These are phyloP conservation scores for Metarhizium anisopliae DNA, from an alignment of 2,329 filamentous ascomycete genomes.

Conservation along the genomic window DNA sequence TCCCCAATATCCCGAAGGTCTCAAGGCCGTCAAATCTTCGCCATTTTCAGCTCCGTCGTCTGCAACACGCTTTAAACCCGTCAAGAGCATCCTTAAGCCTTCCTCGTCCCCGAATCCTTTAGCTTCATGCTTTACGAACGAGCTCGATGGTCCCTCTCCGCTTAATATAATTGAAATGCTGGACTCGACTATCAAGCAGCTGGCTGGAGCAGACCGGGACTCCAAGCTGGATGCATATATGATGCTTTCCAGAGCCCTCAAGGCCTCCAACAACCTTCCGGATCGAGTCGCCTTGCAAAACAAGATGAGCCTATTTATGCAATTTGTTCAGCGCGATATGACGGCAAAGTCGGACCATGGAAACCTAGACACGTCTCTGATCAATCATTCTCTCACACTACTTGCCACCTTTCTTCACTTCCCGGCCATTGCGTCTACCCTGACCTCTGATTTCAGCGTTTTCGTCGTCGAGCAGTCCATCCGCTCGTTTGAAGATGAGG, in stretches of 20 bases:
- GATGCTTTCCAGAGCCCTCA: slow-evolving; percentile 65
- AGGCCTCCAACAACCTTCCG: slow-evolving; percentile 74
- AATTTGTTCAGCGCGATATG: slow-evolving; percentile 80
- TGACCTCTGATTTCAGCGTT: slow-evolving; percentile 69
- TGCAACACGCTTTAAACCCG: slow-evolving; percentile 30
- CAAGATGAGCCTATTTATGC: slow-evolving; percentile 68
- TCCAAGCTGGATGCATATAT: slow-evolving; percentile 80
- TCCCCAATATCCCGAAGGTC: slow-evolving; percentile 32
- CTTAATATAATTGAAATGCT: slow-evolving; percentile 69
- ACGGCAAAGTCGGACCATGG: slow-evolving; percentile 48
- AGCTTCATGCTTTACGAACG: slow-evolving; percentile 28
- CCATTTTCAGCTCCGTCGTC: slow-evolving; percentile 29
- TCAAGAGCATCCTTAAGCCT: slow-evolving; percentile 72
- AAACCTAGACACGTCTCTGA: slow-evolving; percentile 56
- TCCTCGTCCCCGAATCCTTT: slow-evolving; percentile 40
- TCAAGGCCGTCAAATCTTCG: slow-evolving; percentile 28
- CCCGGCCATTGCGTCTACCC: slow-evolving; percentile 55
- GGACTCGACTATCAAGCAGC: slow-evolving; percentile 72
- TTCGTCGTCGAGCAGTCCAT: slow-evolving; percentile 79
- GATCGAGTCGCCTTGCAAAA: slow-evolving; percentile 62
- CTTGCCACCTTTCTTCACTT: slow-evolving; percentile 71
- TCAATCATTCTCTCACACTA: slow-evolving; percentile 69
- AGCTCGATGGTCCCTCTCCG: slow-evolving; percentile 30
- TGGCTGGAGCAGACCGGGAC: slow-evolving; percentile 64
- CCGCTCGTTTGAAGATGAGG: slow-evolving; percentile 57